These are phyloP conservation scores for Osmanthus fragrans DNA, from an alignment of 257 asterid species.

Conservation along the genomic window DNA sequence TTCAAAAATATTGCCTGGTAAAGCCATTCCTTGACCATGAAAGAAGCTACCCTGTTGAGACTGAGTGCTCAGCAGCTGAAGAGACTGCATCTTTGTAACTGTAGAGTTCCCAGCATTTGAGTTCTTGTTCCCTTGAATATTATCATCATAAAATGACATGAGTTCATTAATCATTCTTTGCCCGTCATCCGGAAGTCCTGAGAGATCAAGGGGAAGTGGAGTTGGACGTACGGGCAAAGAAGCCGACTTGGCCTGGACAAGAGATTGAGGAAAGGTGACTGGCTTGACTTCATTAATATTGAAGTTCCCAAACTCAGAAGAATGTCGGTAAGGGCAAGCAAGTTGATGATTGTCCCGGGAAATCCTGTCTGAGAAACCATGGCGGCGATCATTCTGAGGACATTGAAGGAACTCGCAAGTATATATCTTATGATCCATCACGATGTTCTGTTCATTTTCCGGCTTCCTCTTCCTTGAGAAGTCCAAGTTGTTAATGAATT, in stretches of 20 bases:
- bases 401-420: slow-evolving; percentile 74
- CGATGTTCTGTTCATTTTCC: slow-evolving; percentile 24
- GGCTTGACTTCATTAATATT: slow-evolving; percentile 60
- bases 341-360: slow-evolving; percentile 78
- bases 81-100: slow-evolving; percentile 37
- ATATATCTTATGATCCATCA: slow-evolving; percentile 57
- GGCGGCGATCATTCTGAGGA: slow-evolving; percentile 61
- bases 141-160: slow-evolving; percentile 51
- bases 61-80: slow-evolving; percentile 30
- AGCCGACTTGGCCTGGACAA: slow-evolving; percentile 35
- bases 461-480: slow-evolving; percentile 51
- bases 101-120: slow-evolving; percentile 20
- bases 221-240: slow-evolving; percentile 20
- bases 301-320: slow-evolving; percentile 46
- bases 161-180: slow-evolving; percentile 61
- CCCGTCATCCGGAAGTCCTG: slow-evolving; percentile 64
- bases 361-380: slow-evolving; percentile 65
- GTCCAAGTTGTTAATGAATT: slow-evolving; percentile 34
- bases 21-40: slow-evolving; percentile 42
- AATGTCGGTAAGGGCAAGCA: slow-evolving; percentile 55
- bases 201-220: slow-evolving; percentile 37
- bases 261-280: slow-evolving; percentile 46
- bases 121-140: slow-evolving; percentile 35
- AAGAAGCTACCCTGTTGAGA: slow-evolving; percentile 40
- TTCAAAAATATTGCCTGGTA: slow-evolving; percentile 45